These are phyloP conservation scores for Rhododendron ovatum DNA, from an alignment of 148 eudicot genomes.

Conservation along the genomic window DNA sequence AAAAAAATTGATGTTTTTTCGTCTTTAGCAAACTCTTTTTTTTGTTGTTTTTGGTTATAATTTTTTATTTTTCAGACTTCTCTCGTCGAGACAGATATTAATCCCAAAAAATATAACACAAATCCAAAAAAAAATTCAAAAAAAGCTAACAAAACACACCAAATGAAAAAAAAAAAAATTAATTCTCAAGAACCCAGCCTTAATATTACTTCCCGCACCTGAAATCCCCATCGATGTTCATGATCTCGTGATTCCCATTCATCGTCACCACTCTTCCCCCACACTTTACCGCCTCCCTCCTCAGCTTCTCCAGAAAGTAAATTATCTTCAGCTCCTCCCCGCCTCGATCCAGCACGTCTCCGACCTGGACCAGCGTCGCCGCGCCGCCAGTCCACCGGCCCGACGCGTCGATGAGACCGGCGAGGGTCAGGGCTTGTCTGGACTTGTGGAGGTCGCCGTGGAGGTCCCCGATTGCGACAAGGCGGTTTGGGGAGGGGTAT, in stretches of 20 bases:
- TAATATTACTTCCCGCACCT: neutral
- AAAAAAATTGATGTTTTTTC: too few relatives aligned
- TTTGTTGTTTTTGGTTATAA: too few relatives aligned
- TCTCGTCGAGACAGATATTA: too few relatives aligned
- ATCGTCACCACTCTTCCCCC: constrained; percentile 70
- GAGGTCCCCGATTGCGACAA: constrained; percentile 80
- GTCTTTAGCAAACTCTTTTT: too few relatives aligned
- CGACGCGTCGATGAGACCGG: constrained; percentile 48
- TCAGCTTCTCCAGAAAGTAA: constrained; percentile 65
- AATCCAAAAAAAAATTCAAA: too few relatives aligned
- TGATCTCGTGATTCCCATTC: constrained; percentile 94
- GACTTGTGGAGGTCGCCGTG: constrained; percentile 82
- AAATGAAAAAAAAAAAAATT: too few relatives aligned
- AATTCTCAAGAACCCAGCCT: too few relatives aligned
- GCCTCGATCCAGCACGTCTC: constrained; percentile 91
- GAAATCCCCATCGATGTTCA: constrained; percentile 42
- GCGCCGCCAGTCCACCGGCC: constrained; percentile 73
- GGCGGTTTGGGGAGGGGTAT: constrained; percentile 54
- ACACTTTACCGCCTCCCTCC: constrained; percentile 49
- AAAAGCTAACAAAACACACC: too few relatives aligned
- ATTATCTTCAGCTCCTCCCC: constrained; percentile 65
- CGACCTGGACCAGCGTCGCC: constrained; percentile 81
- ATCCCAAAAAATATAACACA: too few relatives aligned
- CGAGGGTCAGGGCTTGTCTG: constrained; percentile 60
- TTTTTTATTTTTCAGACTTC: too few relatives aligned